Base-by-base conservation (phyloP, 129 eudicot genomes). In the Helichrysum umbraculigerum region DNA sequence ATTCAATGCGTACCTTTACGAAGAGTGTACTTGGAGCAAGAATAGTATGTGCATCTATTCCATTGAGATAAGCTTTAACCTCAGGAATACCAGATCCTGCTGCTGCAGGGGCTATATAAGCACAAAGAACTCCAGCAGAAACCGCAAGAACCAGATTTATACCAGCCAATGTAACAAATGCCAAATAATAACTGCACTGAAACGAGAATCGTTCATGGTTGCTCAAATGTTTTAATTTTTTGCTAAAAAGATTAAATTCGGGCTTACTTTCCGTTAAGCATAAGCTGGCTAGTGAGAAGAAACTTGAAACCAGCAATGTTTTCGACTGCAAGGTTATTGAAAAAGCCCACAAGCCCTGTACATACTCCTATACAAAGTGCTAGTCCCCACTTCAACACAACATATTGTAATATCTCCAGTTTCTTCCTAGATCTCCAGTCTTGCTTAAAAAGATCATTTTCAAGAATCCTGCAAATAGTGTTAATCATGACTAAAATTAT, bases 31-130 rank as follows among this genome's bases (percentile, higher is more conserved):
- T 89, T 42, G 97, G 99, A 76, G 99, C 99, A 68, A 95, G 81
- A 73, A 95, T 95, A 61, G 97, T 87, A 76, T 92, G 96, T 30
- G 99, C 94, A 91, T 95, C 97, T n/a, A 95, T 85, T 30, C 99
- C 99, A 83, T 95, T 95, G 29, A 91, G 94, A 83, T 91, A 95
- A 47, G 99, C 97, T 85, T 95, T 95, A 78, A 95, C 99, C 72
- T 95, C 99, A 50, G 99, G 99, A 28, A 95, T 91, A 66, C 97
- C 99, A 56, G 99, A 95, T 7, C 99, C 99, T 7, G 99, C 99
- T 22, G 99, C 97, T 65, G 99, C 99, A 70, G 99, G 99, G 71
- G 99, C 96, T 76, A 95, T 37, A 83, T 70, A 95, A 39, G 99
- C 97, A 81, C 99, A 95, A 7, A 91, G 90, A 30, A 62, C 85